Conservation (phyloP, 2,329 filamentous ascomycete genomes). For the Pseudocercospora fijiensis region DNA sequence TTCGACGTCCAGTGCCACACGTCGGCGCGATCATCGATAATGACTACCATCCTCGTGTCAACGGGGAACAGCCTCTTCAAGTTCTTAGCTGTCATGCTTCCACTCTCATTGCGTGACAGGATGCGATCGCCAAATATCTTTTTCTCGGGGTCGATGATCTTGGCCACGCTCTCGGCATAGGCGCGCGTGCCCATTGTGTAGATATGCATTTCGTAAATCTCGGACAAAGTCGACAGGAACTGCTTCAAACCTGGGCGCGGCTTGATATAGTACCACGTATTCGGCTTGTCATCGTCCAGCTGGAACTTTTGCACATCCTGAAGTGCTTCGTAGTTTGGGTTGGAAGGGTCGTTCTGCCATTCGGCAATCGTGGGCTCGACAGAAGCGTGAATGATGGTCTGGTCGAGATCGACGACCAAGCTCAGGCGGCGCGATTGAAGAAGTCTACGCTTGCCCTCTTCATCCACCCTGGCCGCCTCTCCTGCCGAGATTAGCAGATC, state of each 20-base stretch:
- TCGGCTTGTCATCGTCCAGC: slow-evolving; percentile 78
- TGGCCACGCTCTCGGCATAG: slow-evolving; percentile 89
- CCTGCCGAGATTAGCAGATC: slow-evolving; percentile 78
- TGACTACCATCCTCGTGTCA: slow-evolving; percentile 98
- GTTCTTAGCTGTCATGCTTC: slow-evolving; percentile 86
- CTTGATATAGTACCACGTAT: slow-evolving; percentile 98
- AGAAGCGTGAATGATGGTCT: slow-evolving; percentile 97
- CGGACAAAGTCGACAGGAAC: slow-evolving; percentile 75
- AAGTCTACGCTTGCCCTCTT: slow-evolving; percentile 80
- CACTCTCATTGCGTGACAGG: slow-evolving; percentile 94
- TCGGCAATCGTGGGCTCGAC: slow-evolving; percentile 95
- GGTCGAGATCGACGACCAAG: slow-evolving; percentile 93
- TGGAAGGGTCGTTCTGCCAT: slow-evolving; percentile 84
- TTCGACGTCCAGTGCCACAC: slow-evolving; percentile 95
- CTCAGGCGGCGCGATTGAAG: slow-evolving; percentile 80
- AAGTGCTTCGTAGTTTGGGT: slow-evolving; percentile 87
- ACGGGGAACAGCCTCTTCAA: slow-evolving; percentile 89
- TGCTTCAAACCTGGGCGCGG: slow-evolving; percentile 80
- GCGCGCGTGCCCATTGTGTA: slow-evolving; percentile 98
- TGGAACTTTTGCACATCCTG: slow-evolving; percentile 88
- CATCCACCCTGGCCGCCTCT: slow-evolving; percentile 78
- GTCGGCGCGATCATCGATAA: slow-evolving; percentile 95
- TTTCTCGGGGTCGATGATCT: slow-evolving; percentile 85
- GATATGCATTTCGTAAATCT: slow-evolving; percentile 90
- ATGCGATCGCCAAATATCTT: slow-evolving; percentile 92